These are phyloP conservation scores for Xylaria flabelliformis DNA, from an alignment of 495 filamentous ascomycete species.

Conservation along the genomic window DNA sequence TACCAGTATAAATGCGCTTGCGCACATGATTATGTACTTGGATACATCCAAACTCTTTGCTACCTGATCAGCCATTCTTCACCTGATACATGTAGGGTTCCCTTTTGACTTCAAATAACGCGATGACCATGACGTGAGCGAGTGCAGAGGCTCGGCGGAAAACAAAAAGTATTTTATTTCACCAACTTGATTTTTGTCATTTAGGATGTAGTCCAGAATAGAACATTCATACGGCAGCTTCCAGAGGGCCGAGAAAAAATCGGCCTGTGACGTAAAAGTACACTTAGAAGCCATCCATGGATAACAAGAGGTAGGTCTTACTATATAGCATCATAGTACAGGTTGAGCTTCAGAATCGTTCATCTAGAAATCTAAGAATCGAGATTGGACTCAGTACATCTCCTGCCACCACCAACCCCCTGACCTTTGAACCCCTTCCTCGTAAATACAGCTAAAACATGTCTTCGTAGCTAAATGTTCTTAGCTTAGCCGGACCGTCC, in stretches of 20 bases:
- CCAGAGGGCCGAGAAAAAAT: not conserved
- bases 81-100: not conserved
- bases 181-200: not conserved
- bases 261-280: not conserved
- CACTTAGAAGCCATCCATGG: not conserved
- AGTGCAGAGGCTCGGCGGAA: not conserved
- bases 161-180: not conserved
- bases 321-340: not conserved
- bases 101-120: not conserved
- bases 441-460: slow-evolving; percentile 19
- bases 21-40: not conserved
- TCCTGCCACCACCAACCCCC: not conserved
- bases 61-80: not conserved
- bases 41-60: not conserved
- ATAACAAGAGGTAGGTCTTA: not conserved
- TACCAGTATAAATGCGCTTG: not conserved
- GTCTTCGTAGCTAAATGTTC: slow-evolving; percentile 13
- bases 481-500: slow-evolving; percentile 13
- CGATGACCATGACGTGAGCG: not conserved
- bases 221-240: not conserved
- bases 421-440: not conserved
- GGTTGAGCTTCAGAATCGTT: not conserved
- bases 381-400: not conserved
- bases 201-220: not conserved
- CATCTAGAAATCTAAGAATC: not conserved